These are phyloP conservation scores for Mycena chlorophos DNA, from an alignment of 768 basidiomycete species.

Conservation along the genomic window DNA sequence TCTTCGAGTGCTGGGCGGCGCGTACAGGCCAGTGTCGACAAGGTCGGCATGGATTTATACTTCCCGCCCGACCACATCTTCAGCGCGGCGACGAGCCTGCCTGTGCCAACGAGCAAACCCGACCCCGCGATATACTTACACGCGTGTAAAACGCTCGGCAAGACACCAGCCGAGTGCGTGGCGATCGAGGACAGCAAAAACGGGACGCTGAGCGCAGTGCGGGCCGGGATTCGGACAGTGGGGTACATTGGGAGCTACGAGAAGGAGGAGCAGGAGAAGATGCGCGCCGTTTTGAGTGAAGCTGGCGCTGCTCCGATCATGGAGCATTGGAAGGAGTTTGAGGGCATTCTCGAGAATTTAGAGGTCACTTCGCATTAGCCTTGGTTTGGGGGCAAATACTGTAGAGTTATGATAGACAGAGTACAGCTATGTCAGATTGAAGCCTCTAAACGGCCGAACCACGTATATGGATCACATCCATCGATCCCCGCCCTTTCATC, in stretches of 20 bases:
- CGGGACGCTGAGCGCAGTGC: conserved; percentile 23
- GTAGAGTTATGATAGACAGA: no score
- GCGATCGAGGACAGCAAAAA: conserved; percentile 29
- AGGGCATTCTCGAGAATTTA: conserved; percentile 16
- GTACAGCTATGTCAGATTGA: no score
- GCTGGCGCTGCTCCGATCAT: conserved; percentile 23
- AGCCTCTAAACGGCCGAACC: no score
- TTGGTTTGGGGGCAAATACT: no score
- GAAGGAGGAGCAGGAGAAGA: conserved; percentile 22
- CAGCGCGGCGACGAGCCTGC: conserved; percentile 28
- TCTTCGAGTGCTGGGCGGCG: conserved; percentile 26
- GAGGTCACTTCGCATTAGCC: conserved; percentile 10
- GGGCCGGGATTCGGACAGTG: conserved; percentile 23
- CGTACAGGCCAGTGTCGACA: conserved; percentile 25
- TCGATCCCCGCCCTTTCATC: no score
- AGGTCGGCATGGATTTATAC: conserved; percentile 23
- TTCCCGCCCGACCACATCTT: conserved; percentile 23
- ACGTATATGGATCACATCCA: no score
- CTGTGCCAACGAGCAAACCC: conserved; percentile 27
- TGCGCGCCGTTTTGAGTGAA: conserved; percentile 19
- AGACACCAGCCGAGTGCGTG: conserved; percentile 21
- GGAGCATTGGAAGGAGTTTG: conserved; percentile 26
- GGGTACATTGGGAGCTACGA: conserved; percentile 28
- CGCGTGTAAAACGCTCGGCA: conserved; percentile 25
- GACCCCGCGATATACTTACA: conserved; percentile 29